Evolutionary conservation across 2,329 filamentous ascomycete species (phyloP), one percentile per base, ranked within the genome.

Genomic region (Alternaria tenuissima): DNA sequence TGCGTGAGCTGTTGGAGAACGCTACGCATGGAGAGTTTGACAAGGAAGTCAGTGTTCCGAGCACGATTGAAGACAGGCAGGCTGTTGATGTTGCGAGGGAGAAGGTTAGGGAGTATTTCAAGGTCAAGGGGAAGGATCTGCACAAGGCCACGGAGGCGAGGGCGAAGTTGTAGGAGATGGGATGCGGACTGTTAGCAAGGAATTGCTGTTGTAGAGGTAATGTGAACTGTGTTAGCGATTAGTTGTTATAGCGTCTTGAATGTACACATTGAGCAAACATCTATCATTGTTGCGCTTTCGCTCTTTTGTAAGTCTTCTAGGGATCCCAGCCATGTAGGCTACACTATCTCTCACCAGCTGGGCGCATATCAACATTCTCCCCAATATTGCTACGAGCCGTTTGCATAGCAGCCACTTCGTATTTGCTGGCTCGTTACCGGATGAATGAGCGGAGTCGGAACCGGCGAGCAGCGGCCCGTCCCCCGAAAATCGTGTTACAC

Each of bases 1-100:
- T 97, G 76, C 85, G 92, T 32, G 92, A 96, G 80, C 80, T 97
- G 66, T 81, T 96, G 16, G 94, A 97, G 81, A 92, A 96, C 73
- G 93, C 88, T 0, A 88, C 89, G 5, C 85, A 89, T 61, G 91
- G 87, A 1, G 87, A 94, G 26, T 90, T 90, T 68, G 89, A 90
- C 16, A 90, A 88, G 75, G 82, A 86, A 48, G 90, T 97, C 1
- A 84, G 84, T 62, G 87, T 94, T 46, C 94, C 94, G 8, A 91
- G 90, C 26, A 97, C 93, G 4, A 90, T 97, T 47, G 94, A 97
- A 79, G 94, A 97, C 80, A 81, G 81, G 1, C 84, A 86, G 28
- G 92, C 91, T 8, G 88, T 97, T 7, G 88, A 90, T 20, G 87
- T 92, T 56, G 93, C 93, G 46, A 87, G 89, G 78, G 81, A 71